A percentile compares a stretch with the other conserved stretches of the same genome.
Conservation (phyloP, 306 rosid genomes). For the Trifolium repens region DNA sequence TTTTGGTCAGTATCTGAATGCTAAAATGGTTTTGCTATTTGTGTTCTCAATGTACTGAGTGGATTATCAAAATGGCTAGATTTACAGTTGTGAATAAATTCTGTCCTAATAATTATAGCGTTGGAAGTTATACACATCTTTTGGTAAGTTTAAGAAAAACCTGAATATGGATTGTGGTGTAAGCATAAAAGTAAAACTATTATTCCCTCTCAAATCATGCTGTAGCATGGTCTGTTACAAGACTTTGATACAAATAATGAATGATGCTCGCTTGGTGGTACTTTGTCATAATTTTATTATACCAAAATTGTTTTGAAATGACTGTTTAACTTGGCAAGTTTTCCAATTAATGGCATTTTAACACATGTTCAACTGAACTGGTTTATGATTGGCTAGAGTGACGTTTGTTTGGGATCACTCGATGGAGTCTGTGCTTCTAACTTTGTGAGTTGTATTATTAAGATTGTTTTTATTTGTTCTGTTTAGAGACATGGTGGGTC, state of each 20-base stretch:
- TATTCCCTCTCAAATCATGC: constrained; percentile 35
- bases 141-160: constrained; percentile 24
- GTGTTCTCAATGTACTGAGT: constrained; percentile 29
- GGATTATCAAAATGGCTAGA: constrained; percentile 33
- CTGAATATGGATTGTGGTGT: constrained; percentile 24
- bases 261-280: constrained; percentile 25
- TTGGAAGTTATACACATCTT: constrained; percentile 21
- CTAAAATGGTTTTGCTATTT: constrained; percentile 23
- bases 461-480: constrained; percentile 38
- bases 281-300: constrained; percentile 27
- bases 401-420: constrained; percentile 13
- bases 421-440: constrained; percentile 1
- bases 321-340: constrained; percentile 18
- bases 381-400: constrained; percentile 30
- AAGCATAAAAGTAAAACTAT: constrained; percentile 6
- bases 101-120: constrained; percentile 1
- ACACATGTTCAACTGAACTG: constrained; percentile 33
- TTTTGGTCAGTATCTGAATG: constrained; percentile 74
- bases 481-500: constrained; percentile 94
- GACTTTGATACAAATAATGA: neutral
- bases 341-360: constrained; percentile 32
- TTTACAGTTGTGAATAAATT: constrained; percentile 23
- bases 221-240: neutral
- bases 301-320: neutral
- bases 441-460: constrained; percentile 37